These are phyloP conservation scores for Capsicum rhomboideum DNA, from an alignment of 257 asterid species.

Conservation along the genomic window DNA sequence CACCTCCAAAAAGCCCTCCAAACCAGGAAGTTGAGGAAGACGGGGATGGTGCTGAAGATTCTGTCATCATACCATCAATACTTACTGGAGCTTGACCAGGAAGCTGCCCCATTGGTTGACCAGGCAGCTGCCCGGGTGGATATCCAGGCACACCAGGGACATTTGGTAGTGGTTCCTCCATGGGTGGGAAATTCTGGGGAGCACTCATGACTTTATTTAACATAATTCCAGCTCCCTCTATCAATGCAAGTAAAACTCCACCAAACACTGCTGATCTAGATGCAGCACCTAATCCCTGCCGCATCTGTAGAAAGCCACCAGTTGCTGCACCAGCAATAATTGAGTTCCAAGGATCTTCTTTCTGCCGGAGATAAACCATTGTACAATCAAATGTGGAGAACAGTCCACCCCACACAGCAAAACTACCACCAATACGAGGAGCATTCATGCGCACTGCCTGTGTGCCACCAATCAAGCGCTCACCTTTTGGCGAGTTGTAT, in stretches of 20 bases:
- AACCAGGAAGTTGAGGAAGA: constrained; percentile 61
- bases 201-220: no score
- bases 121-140: no score
- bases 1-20: constrained; percentile 69
- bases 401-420: constrained; percentile 97
- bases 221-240: no score
- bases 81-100: constrained; percentile 56
- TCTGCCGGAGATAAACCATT: constrained; percentile 75
- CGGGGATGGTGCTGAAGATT: constrained; percentile 19
- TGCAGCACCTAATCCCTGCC: constrained; percentile 69
- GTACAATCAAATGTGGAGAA: constrained; percentile 88
- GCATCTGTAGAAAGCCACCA: constrained; percentile 86
- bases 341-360: constrained; percentile 94
- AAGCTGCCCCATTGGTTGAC: background rate
- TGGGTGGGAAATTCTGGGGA: no score
- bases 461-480: constrained; percentile 65
- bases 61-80: constrained; percentile 28
- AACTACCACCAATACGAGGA: constrained; percentile 91
- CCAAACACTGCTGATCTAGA: constrained; percentile 70
- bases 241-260: constrained; percentile 39
- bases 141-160: no score
- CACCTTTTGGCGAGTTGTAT: constrained; percentile 78
- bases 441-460: constrained; percentile 97
- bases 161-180: no score
- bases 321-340: constrained; percentile 92